A percentile compares a stretch with the other conserved stretches of the same genome.
Conservation (phyloP, 495 filamentous ascomycete genomes). For the Penicillium ucsense region DNA sequence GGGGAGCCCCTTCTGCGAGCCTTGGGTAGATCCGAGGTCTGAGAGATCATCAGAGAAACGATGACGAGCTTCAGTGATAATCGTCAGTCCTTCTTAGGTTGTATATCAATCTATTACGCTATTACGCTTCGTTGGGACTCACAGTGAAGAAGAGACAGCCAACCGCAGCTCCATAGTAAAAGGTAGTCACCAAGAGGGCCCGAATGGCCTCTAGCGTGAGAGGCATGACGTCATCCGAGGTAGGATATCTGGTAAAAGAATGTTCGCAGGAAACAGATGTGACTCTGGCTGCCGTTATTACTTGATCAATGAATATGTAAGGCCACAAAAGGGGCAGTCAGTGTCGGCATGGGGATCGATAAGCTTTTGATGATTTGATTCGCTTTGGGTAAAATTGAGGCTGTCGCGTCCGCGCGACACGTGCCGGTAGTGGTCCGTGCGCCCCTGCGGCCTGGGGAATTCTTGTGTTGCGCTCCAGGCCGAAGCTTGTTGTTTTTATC, state of each 20-base stretch:
- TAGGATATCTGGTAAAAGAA: too few relatives aligned
- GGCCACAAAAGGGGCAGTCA: too few relatives aligned
- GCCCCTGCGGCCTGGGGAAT: not conserved
- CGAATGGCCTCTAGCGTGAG: not conserved
- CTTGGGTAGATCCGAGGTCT: conserved; percentile 23
- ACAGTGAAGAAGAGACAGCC: conserved; percentile 11
- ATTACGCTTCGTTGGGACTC: not conserved
- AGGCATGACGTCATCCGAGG: conserved; percentile 13
- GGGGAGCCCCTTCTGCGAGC: conserved; percentile 23
- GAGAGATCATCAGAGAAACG: conserved; percentile 21
- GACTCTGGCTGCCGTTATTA: too few relatives aligned
- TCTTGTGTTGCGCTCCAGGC: conserved; percentile 21
- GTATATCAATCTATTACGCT: not conserved
- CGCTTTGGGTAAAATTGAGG: conserved; percentile 3
- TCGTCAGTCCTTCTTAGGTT: conserved; percentile 1
- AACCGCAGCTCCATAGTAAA: conserved; percentile 4
- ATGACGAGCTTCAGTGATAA: conserved; percentile 14
- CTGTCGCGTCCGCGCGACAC: conserved; percentile 13
- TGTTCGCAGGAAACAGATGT: too few relatives aligned
- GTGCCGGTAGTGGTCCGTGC: conserved; percentile 26
- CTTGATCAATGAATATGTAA: too few relatives aligned
- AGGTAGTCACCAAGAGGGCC: conserved; percentile 1
- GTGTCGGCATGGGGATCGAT: too few relatives aligned
- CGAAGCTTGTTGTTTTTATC: not conserved
- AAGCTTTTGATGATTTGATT: not conserved